Evolutionary conservation across 2,329 filamentous ascomycete genomes (phyloP), one percentile per base, ranked within the genome.

Genomic region (Aspergillaceae sp.): DNA sequence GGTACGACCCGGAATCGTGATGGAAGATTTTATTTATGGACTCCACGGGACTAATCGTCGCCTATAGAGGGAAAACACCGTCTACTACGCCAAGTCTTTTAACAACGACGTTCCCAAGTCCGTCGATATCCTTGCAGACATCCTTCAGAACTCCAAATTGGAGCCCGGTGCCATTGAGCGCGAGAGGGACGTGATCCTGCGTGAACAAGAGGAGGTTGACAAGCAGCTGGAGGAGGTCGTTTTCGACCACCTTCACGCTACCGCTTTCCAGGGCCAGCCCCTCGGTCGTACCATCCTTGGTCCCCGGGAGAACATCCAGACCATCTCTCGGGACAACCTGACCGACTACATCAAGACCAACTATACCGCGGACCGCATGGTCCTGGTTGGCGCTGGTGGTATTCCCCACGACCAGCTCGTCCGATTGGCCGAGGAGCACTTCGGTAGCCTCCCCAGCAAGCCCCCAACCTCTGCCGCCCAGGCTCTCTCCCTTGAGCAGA

Each of bases 181-280:
- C 59, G 92, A 98, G 79, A 86, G 92, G 68, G 91, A 96, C 74
- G 94, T 98, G 66, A 98, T 98, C 68, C 83, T 98, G 63, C 86
- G 92, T 65, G 92, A 98, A 75, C 92, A 94, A 63, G 92, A 98
- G 76, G 92, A 98, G 79, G 94, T 98, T 58, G 92, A 98, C 81
- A 98, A 98, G 82, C 91, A 97, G 77, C 78, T 97, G 49, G 94
- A 98, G 77, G 92, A 98, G 76, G 92, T 98, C 58, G 94, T 98
- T 50, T 98, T 98, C 65, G 92, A 98, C 75, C 92, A 98, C 74
- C 79, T 98, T 49, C 92, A 98, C 74, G 91, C 92, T 64, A 98
- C 92, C 60, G 94, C 92, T 63, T 98, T 87, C 83, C 90, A 96
- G 77, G 79, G 84, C 68, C 92, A 98, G 77, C 86, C 92, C 52